phyloP scores from a whole-genome alignment of 257 asterid genomes.

The Fraxinus anomala region DNA sequence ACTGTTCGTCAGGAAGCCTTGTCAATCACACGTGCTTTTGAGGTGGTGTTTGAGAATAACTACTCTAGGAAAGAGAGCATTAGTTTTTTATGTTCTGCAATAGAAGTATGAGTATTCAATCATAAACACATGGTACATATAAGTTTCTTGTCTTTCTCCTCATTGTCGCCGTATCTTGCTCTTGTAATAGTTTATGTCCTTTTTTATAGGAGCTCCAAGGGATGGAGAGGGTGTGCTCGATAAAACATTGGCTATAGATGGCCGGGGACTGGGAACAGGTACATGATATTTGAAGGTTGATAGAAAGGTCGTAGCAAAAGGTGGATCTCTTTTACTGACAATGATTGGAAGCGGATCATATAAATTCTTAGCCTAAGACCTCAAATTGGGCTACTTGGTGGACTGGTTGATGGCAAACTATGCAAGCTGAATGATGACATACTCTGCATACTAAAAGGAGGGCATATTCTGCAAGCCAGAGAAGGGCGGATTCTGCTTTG shows the following conservation, averaged over 20 bases:
- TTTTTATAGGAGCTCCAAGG: conserved; percentile 30
- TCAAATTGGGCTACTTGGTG: too few species aligned
- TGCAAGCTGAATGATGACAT: neutral
- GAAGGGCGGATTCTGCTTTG: conserved; percentile 12
- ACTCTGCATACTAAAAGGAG: neutral
- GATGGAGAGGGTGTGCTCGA: conserved; percentile 30
- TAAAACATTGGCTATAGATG: conserved; percentile 18
- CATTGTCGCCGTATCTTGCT: conserved; percentile 64
- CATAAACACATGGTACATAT: too few species aligned
- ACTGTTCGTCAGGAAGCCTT: too few species aligned
- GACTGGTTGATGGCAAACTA: neutral
- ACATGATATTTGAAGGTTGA: conserved; percentile 33
- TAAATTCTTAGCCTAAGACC: too few species aligned
- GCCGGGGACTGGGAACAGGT: conserved; percentile 21
- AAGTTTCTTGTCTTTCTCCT: conserved; percentile 47
- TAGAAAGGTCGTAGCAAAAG: too few species aligned
- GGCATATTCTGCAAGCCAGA: neutral
- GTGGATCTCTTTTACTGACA: too few species aligned
- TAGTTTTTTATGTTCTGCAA: too few species aligned
- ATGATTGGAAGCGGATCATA: too few species aligned
- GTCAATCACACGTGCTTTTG: too few species aligned
- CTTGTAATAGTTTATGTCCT: conserved; percentile 57
- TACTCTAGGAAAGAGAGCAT: too few species aligned
- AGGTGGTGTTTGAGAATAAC: too few species aligned
- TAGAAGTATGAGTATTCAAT: neutral